These are phyloP conservation scores for Eremochloa ophiuroides DNA, from an alignment of 176 grass and related monocot species.

Conservation along the genomic window DNA sequence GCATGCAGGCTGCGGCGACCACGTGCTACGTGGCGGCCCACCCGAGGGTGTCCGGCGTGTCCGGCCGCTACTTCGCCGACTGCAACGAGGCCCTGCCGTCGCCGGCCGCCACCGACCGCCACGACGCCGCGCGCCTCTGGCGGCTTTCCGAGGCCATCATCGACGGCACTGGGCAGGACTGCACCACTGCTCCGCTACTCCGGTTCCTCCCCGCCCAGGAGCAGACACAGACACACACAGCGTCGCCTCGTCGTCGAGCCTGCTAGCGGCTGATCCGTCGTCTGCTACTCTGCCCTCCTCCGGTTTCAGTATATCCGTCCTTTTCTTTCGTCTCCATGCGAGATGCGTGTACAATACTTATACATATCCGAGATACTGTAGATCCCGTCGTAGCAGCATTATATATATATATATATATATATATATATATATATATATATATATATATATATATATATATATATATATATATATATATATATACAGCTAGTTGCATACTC, in stretches of 20 bases:
- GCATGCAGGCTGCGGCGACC: slow-evolving; percentile 76
- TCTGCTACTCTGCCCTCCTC: too few relatives aligned
- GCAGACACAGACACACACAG: background rate
- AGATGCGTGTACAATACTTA: slow-evolving; percentile 16
- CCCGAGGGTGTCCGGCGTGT: slow-evolving; percentile 55
- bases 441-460: too few relatives aligned
- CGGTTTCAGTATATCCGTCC: background rate
- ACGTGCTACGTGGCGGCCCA: slow-evolving; percentile 94
- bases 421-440: too few relatives aligned
- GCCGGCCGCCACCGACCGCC: slow-evolving; percentile 38
- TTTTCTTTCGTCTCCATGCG: background rate
- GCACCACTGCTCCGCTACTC: background rate
- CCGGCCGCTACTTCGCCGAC: slow-evolving; percentile 90
- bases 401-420: too few relatives aligned
- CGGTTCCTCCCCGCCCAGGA: background rate
- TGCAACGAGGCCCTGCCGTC: slow-evolving; percentile 94
- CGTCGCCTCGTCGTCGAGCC: background rate
- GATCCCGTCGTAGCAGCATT: background rate
- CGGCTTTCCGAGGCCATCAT: slow-evolving; percentile 49
- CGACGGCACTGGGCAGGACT: background rate
- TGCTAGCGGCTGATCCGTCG: background rate
- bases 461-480: too few relatives aligned
- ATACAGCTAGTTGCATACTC: background rate
- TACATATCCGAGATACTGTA: background rate
- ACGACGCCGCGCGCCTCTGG: slow-evolving; percentile 69